A percentile compares a stretch with the other conserved stretches of the same genome.
These are phyloP conservation scores for Lasiosphaeria ovina DNA, from an alignment of 495 filamentous ascomycete genomes.

Conservation along the genomic window DNA sequence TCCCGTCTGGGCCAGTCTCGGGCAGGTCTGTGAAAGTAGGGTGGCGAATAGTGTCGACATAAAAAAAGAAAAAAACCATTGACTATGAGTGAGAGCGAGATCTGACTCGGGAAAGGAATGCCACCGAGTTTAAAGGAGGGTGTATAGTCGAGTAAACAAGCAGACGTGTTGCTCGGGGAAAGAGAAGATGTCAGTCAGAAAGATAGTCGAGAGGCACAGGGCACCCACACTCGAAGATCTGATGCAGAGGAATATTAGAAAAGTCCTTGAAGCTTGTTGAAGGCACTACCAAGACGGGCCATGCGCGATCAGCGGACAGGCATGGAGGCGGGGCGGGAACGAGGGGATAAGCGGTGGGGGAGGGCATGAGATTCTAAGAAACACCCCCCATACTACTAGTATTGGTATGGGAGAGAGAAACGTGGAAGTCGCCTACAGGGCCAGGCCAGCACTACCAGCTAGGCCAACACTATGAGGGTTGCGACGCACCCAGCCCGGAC, in stretches of 20 bases:
- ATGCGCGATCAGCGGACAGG: slow-evolving; percentile 4
- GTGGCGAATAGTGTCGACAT: background rate
- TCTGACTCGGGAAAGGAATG: background rate
- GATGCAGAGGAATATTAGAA: slow-evolving; percentile 1
- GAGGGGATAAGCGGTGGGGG: background rate
- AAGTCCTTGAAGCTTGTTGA: slow-evolving; percentile 9
- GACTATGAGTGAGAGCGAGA: background rate
- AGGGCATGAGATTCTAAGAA: background rate
- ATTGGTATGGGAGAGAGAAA: background rate
- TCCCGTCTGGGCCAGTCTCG: background rate
- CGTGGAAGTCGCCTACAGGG: background rate
- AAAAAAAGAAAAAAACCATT: background rate
- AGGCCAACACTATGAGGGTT: background rate
- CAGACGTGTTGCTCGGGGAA: background rate
- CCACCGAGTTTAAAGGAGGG: background rate
- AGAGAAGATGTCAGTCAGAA: slow-evolving; percentile 1
- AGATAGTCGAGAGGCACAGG: background rate
- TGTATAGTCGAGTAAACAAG: background rate
- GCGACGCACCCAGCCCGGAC: background rate
- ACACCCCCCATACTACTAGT: background rate
- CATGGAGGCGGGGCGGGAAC: background rate
- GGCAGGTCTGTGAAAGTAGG: background rate
- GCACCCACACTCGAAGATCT: slow-evolving; percentile 5
- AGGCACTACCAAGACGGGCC: slow-evolving; percentile 3
- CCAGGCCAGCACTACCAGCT: background rate